phyloP scores from a whole-genome alignment of 768 basidiomycete genomes.

The Pisolithus albus region DNA sequence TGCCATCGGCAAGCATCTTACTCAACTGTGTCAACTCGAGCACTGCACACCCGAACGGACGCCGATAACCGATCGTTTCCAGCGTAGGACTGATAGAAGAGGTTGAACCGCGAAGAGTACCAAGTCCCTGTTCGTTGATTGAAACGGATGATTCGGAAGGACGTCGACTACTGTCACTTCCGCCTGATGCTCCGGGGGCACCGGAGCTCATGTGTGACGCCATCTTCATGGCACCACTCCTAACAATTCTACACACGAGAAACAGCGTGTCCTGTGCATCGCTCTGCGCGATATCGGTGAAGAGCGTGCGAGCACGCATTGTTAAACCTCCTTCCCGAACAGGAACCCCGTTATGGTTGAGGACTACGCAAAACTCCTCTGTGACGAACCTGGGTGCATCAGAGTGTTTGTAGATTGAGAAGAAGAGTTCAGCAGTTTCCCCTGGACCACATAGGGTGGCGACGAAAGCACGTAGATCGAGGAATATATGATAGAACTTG shows the following conservation, averaged over 20 bases:
- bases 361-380: slow-evolving; percentile 84
- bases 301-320: slow-evolving; percentile 71
- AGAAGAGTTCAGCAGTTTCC: slow-evolving; percentile 89
- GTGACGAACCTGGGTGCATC: slow-evolving; percentile 77
- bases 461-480: slow-evolving; percentile 89
- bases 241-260: slow-evolving; percentile 84
- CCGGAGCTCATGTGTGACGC: slow-evolving; percentile 47
- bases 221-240: slow-evolving; percentile 82
- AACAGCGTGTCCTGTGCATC: slow-evolving; percentile 84
- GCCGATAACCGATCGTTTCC: slow-evolving; percentile 53
- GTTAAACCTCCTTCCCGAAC: slow-evolving; percentile 65
- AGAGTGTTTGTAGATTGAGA: slow-evolving; percentile 84
- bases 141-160: slow-evolving; percentile 46
- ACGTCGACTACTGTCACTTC: slow-evolving; percentile 39
- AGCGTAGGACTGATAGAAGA: neutral
- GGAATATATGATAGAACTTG: slow-evolving; percentile 83
- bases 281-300: slow-evolving; percentile 78
- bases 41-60: slow-evolving; percentile 96
- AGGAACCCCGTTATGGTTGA: slow-evolving; percentile 87
- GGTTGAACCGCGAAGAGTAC: slow-evolving; percentile 16
- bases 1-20: slow-evolving; percentile 58
- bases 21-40: slow-evolving; percentile 74
- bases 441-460: slow-evolving; percentile 86
- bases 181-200: slow-evolving; percentile 20
- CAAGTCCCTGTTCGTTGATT: slow-evolving; percentile 23